Conservation (phyloP, 805 yeast species). For the Diddensiella transvaalensis region DNA sequence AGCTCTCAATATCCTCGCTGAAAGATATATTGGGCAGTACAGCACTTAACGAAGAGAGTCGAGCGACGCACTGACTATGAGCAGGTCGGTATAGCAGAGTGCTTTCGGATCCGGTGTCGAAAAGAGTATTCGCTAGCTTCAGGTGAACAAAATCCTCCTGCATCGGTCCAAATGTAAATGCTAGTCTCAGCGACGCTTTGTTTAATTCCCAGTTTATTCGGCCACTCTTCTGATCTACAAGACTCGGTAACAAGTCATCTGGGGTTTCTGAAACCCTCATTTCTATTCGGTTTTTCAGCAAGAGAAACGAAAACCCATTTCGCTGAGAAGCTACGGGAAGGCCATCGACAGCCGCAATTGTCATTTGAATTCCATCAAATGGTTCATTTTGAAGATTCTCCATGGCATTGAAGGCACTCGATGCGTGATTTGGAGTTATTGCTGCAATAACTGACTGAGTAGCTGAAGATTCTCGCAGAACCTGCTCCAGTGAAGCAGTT, state of each 20-base stretch:
- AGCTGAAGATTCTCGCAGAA: neutral
- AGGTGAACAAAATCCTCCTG: too few species aligned
- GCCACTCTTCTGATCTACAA: too few species aligned
- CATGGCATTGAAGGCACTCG: slow-evolving; percentile 22
- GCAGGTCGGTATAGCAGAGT: neutral
- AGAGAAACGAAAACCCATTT: slow-evolving; percentile 28
- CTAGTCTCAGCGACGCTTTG: too few species aligned
- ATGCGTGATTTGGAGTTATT: slow-evolving; percentile 35
- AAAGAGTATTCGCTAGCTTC: slow-evolving; percentile 32
- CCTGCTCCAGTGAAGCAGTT: neutral
- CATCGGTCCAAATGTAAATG: too few species aligned
- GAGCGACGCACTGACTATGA: neutral
- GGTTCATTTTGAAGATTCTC: slow-evolving; percentile 14
- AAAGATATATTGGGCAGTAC: slow-evolving; percentile 1
- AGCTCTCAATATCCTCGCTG: neutral
- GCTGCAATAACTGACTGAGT: slow-evolving; percentile 28
- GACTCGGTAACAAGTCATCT: too few species aligned
- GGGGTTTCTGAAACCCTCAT: too few species aligned
- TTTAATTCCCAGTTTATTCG: too few species aligned
- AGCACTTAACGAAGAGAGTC: slow-evolving; percentile 5
- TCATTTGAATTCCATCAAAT: slow-evolving; percentile 24
- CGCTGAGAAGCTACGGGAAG: slow-evolving; percentile 33
- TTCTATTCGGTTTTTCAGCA: slow-evolving; percentile 18
- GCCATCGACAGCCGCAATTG: slow-evolving; percentile 31
- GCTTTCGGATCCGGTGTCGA: slow-evolving; percentile 10